Percentiles rank a stretch among this genome's conserved stretches.
Conservation (phyloP, 345 rosid species). For the Acer yangbiense region DNA sequence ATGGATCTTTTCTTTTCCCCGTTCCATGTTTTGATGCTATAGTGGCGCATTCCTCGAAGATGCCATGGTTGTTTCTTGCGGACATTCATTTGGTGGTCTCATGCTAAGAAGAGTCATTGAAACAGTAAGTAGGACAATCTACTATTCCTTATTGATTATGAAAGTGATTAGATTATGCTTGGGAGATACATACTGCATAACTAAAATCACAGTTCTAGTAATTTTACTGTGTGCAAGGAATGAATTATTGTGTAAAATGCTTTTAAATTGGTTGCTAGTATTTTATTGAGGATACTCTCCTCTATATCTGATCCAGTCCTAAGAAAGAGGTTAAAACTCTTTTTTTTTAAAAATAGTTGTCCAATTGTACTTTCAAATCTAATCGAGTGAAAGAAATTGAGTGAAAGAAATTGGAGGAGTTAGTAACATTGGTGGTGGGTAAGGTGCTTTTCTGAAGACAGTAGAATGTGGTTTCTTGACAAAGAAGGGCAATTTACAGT, state of each 20-base stretch:
- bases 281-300: neutral
- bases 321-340: neutral
- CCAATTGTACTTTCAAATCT: neutral
- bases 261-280: neutral
- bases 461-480: neutral
- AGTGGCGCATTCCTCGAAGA: constrained; percentile 99
- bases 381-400: constrained; percentile 1
- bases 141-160: constrained; percentile 1
- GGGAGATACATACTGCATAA: neutral
- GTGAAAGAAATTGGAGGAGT: neutral
- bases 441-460: neutral
- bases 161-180: constrained; percentile 12
- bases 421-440: neutral
- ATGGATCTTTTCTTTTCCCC: neutral
- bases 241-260: neutral
- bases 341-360: neutral
- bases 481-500: neutral
- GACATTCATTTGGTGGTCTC: constrained; percentile 98
- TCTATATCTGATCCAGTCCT: neutral
- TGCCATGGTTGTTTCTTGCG: constrained; percentile 90
- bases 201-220: constrained; percentile 1
- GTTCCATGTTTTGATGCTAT: constrained; percentile 27
- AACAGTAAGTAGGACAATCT: constrained; percentile 50
- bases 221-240: constrained; percentile 12
- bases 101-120: constrained; percentile 91